Conservation (phyloP, 768 basidiomycete species). For the Hygrocybe punicea region DNA sequence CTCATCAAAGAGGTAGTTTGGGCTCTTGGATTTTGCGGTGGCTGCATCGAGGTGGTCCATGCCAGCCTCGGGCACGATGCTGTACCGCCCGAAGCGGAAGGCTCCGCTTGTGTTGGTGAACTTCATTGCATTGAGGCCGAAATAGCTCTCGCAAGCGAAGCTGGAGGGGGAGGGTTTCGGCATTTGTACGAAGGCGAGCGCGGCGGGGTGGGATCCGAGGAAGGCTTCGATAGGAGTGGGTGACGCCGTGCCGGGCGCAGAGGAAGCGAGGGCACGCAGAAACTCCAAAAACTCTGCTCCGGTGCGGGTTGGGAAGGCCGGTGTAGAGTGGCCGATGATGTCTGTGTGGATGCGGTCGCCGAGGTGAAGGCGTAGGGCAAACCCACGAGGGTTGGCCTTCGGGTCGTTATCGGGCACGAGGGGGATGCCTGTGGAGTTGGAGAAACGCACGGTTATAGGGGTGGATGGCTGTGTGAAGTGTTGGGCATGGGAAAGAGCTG, state of each 20-base stretch:
- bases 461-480: conserved; percentile 16
- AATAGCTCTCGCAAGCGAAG: conserved; percentile 16
- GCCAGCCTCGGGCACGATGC: conserved; percentile 15
- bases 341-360: conserved; percentile 19
- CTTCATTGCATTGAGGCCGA: conserved; percentile 18
- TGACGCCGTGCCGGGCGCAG: background rate
- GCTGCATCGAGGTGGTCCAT: conserved; percentile 17
- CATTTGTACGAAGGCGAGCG: conserved; percentile 16
- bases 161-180: conserved; percentile 18
- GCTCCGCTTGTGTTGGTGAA: conserved; percentile 15
- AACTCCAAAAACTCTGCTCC: conserved; percentile 19
- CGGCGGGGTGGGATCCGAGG: conserved; percentile 15
- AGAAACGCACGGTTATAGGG: conserved; percentile 18
- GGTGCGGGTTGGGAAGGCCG: conserved; percentile 16
- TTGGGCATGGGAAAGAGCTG: conserved; percentile 13
- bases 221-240: conserved; percentile 14
- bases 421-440: conserved; percentile 18
- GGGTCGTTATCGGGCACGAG: conserved; percentile 18
- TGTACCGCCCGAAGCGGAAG: conserved; percentile 16
- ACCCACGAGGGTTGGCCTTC: conserved; percentile 18
- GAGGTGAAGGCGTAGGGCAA: conserved; percentile 18
- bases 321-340: conserved; percentile 16
- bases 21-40: conserved; percentile 11
- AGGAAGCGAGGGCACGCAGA: conserved; percentile 14
- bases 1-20: conserved; percentile 19